Percentiles rank a stretch among this genome's conserved stretches.
Evolutionary conservation across 2,329 filamentous ascomycete species (phyloP).

Genomic region (Epichloe glyceriae): DNA sequence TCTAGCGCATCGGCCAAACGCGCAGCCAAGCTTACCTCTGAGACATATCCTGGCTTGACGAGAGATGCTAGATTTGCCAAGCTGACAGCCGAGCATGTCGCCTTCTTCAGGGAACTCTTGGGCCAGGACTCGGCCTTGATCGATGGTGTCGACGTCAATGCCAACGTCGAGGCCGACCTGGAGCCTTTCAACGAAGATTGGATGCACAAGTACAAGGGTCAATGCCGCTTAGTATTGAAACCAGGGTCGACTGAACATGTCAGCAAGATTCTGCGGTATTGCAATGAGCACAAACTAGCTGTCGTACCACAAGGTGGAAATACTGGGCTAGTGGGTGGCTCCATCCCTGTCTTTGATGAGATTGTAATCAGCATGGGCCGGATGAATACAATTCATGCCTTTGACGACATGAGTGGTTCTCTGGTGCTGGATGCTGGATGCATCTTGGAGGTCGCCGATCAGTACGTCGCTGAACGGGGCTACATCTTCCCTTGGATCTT

Average conservation of each 20-base stretch:
- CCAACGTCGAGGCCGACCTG: conserved; percentile 59
- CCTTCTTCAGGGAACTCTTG: conserved; percentile 69
- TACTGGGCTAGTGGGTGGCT: conserved; percentile 88
- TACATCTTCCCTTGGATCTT: conserved; percentile 93
- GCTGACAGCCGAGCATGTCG: conserved; percentile 67
- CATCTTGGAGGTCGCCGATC: conserved; percentile 80
- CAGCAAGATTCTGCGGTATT: conserved; percentile 83
- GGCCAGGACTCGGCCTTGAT: conserved; percentile 68
- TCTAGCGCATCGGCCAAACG: conserved; percentile 11
- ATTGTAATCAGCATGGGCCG: conserved; percentile 83
- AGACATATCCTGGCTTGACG: conserved; percentile 73
- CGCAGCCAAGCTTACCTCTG: conserved; percentile 59
- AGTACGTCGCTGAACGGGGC: conserved; percentile 66
- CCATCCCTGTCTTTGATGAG: conserved; percentile 95
- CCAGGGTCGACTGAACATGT: conserved; percentile 77
- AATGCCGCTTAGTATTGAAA: conserved; percentile 76
- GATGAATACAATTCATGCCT: conserved; percentile 84
- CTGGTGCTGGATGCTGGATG: conserved; percentile 84
- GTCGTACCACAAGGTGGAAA: conserved; percentile 97
- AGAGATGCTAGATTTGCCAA: conserved; percentile 63
- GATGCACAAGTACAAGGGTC: conserved; percentile 97
- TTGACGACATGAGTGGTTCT: conserved; percentile 85
- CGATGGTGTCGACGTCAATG: conserved; percentile 63
- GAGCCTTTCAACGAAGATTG: conserved; percentile 93
- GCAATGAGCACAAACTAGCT: conserved; percentile 82